Percentiles rank a stretch among this genome's conserved stretches.
Conservation (phyloP, 768 basidiomycete species). For the Roridomyces roridus region DNA sequence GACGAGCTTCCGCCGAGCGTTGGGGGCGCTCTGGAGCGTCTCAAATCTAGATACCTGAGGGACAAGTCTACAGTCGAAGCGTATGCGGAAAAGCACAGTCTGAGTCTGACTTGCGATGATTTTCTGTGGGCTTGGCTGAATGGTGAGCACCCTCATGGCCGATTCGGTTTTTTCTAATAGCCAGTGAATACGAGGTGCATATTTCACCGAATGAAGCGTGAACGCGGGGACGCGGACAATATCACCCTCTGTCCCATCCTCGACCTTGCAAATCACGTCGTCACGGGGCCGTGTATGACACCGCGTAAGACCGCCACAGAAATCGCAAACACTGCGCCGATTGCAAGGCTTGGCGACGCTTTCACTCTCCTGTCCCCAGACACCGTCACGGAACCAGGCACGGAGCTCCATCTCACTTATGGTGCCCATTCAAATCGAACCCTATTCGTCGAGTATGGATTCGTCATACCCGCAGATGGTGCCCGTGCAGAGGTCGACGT, state of each 20-base stretch:
- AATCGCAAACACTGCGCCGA: slow-evolving; percentile 42
- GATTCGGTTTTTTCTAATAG: slow-evolving; percentile 13
- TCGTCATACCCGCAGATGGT: slow-evolving; percentile 53
- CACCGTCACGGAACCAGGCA: slow-evolving; percentile 44
- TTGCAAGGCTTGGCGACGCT: slow-evolving; percentile 45
- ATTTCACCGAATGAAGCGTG: slow-evolving; percentile 63
- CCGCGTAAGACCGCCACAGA: slow-evolving; percentile 46
- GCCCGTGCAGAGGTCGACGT: slow-evolving; percentile 67
- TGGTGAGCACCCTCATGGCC: slow-evolving; percentile 47
- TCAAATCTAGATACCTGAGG: slow-evolving; percentile 54
- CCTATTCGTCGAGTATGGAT: slow-evolving; percentile 91
- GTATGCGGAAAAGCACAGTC: slow-evolving; percentile 46
- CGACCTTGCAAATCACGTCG: slow-evolving; percentile 88
- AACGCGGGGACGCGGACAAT: slow-evolving; percentile 68
- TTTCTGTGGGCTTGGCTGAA: slow-evolving; percentile 94
- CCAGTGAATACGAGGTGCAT: slow-evolving; percentile 93
- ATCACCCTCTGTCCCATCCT: slow-evolving; percentile 88
- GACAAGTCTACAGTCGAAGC: slow-evolving; percentile 63
- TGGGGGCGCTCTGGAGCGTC: slow-evolving; percentile 42
- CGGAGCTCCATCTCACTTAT: slow-evolving; percentile 82
- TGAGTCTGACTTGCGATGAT: slow-evolving; percentile 39
- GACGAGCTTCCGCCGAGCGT: slow-evolving; percentile 56
- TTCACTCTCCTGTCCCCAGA: slow-evolving; percentile 59
- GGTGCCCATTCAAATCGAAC: slow-evolving; percentile 79
- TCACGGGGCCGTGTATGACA: slow-evolving; percentile 46